Evolutionary conservation across 1,139 yeast genomes (phyloP), one percentile per base, ranked within the genome.

Genomic region (Pichia kudriavzevii): DNA sequence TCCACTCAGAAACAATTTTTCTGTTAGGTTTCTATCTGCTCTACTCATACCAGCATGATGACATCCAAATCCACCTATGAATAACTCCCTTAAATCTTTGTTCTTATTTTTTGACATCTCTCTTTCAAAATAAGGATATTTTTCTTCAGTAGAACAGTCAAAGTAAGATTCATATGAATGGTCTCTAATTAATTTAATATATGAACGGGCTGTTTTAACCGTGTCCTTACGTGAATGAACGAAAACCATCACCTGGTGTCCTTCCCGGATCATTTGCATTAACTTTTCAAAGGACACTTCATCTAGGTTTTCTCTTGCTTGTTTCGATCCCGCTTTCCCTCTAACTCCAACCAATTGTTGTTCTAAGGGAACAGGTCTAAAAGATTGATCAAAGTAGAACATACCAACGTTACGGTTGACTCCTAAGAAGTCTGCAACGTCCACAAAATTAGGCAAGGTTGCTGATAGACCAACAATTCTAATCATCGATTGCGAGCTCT

Each of bases 41-140:
- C 98, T 68, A 28, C 85, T 64, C 94, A 93, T 81, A 46, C 99
- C 99, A 2, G 99, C 99, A 64, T 93, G 97, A 58, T 93, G 99
- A 3, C 83, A 72, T 32, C 97, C 97, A 59, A 91, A 82, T 0
- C 98, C 98, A 39, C 65, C 63, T 31, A 69, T 76, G 49, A 85
- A 87, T 13, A 93, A 62, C 48, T 93, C 97, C 40, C 76, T 70
- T 60, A 87, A 61, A 48, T 88, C 98, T 45, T 73, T 79, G 53
- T 76, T 85, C 50, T 82, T 73, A 52, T 79, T 80, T 49, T 80
- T 82, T 1, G 73, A 62, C 64, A 85, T 71, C 42, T 91, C 97
- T 36, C 79, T 65, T 28, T 66, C 64, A 50, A 67, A 83, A 29
- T 56, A 59, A 0, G 64, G 69, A 50, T 65, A 67, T 11, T 60